Evolutionary conservation across 2,329 filamentous ascomycete genomes (phyloP).

Genomic region (Penicillium glabrum): DNA sequence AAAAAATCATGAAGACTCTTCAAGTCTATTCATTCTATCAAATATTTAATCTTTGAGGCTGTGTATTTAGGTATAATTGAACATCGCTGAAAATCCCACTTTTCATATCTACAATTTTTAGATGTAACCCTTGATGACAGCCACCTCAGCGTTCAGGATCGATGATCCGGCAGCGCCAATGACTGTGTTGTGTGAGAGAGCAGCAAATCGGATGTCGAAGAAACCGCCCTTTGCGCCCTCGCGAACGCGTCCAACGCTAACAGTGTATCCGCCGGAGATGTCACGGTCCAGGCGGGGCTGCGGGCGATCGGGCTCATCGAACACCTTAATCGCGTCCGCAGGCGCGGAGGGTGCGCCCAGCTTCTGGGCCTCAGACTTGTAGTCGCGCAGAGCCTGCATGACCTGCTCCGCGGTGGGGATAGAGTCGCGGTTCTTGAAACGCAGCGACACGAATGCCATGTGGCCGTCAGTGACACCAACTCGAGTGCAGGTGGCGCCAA

Average conservation of each 20-base stretch:
- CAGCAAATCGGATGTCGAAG: slow-evolving; percentile 94
- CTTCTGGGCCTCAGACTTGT: slow-evolving; percentile 76
- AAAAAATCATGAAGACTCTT: not conserved
- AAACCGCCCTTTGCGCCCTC: slow-evolving; percentile 78
- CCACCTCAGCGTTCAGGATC: slow-evolving; percentile 91
- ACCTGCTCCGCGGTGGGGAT: slow-evolving; percentile 74
- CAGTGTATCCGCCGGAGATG: slow-evolving; percentile 80
- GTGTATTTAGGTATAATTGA: slow-evolving; percentile 8
- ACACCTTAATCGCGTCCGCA: slow-evolving; percentile 75
- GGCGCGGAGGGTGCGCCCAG: slow-evolving; percentile 88
- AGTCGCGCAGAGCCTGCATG: slow-evolving; percentile 74
- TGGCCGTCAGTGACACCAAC: slow-evolving; percentile 96
- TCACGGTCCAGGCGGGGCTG: slow-evolving; percentile 90
- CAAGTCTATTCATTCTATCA: slow-evolving; percentile 1
- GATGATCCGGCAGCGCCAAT: slow-evolving; percentile 96
- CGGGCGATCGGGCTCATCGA: slow-evolving; percentile 85
- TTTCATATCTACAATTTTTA: slow-evolving; percentile 40
- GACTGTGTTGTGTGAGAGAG: slow-evolving; percentile 86
- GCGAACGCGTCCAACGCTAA: slow-evolving; percentile 83
- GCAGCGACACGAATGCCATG: slow-evolving; percentile 87
- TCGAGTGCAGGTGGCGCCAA: slow-evolving; percentile 87
- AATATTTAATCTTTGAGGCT: not conserved
- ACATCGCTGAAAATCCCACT: slow-evolving; percentile 19
- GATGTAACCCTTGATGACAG: slow-evolving; percentile 82
- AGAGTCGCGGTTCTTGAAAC: slow-evolving; percentile 69